These are phyloP conservation scores for Dactylellina drechsleri DNA, from an alignment of 2,329 filamentous ascomycete genomes.

Conservation along the genomic window DNA sequence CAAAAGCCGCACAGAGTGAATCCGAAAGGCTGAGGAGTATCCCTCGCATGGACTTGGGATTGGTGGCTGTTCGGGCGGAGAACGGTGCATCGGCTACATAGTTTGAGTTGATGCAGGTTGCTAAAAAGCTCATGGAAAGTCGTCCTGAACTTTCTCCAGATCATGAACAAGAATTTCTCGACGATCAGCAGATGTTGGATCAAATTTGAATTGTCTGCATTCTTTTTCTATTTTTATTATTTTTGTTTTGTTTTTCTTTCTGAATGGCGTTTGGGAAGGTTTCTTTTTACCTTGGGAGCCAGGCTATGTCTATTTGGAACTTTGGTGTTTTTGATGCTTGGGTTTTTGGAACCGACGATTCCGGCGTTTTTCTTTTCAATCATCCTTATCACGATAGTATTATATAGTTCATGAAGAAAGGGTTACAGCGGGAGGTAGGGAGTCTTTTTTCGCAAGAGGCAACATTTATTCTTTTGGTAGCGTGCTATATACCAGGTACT, in stretches of 20 bases:
- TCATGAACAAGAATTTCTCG: too few relatives aligned
- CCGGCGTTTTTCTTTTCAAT: conserved; percentile 53
- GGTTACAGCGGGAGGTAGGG: conserved; percentile 18
- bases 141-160: too few relatives aligned
- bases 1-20: conserved; percentile 64
- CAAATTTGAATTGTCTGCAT: too few relatives aligned
- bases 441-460: conserved; percentile 21
- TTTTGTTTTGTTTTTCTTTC: conserved; percentile 2
- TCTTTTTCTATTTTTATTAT: too few relatives aligned
- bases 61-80: conserved; percentile 40
- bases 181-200: too few relatives aligned
- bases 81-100: conserved; percentile 24
- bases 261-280: conserved; percentile 1
- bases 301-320: conserved; percentile 5
- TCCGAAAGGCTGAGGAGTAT: conserved; percentile 57
- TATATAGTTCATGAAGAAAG: conserved; percentile 30
- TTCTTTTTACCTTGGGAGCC: too few relatives aligned
- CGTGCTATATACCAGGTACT: too few relatives aligned
- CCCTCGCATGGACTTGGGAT: conserved; percentile 56
- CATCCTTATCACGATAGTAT: conserved; percentile 14
- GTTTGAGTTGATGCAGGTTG: not conserved
- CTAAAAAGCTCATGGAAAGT: too few relatives aligned
- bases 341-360: conserved; percentile 42
- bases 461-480: conserved; percentile 2
- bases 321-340: conserved; percentile 37